Evolutionary conservation across 1,284 basidiomycete species (phyloP).

Genomic region (Lignosus rhinocerotis): DNA sequence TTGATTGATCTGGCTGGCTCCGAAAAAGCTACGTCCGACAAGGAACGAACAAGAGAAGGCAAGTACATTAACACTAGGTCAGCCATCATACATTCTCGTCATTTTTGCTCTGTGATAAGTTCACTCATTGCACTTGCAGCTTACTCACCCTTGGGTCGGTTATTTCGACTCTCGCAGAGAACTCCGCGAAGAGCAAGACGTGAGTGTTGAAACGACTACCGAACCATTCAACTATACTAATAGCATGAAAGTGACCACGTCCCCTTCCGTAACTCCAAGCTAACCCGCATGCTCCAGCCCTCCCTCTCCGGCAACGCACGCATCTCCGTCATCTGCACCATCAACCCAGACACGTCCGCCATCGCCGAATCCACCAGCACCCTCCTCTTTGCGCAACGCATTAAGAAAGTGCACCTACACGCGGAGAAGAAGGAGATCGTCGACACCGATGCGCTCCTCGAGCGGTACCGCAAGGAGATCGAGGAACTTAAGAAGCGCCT

Average conservation of each 20-base stretch:
- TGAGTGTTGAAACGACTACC: slow-evolving; percentile 31
- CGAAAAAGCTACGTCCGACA: slow-evolving; percentile 93
- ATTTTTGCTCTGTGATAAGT: neutral
- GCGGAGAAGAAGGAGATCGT: slow-evolving; percentile 93
- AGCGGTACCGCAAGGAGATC: slow-evolving; percentile 89
- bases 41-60: slow-evolving; percentile 88
- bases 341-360: slow-evolving; percentile 81
- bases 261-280: slow-evolving; percentile 94
- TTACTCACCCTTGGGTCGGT: slow-evolving; percentile 88
- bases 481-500: slow-evolving; percentile 77
- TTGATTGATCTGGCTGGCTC: slow-evolving; percentile 97
- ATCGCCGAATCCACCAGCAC: slow-evolving; percentile 83
- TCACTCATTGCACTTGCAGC: slow-evolving; percentile 39
- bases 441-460: slow-evolving; percentile 89
- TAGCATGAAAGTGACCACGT: slow-evolving; percentile 71
- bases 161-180: slow-evolving; percentile 86
- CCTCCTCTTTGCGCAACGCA: slow-evolving; percentile 84
- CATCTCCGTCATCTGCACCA: slow-evolving; percentile 94
- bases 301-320: slow-evolving; percentile 93
- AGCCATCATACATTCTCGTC: slow-evolving; percentile 9
- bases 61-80: slow-evolving; percentile 91
- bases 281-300: slow-evolving; percentile 93
- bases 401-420: slow-evolving; percentile 84
- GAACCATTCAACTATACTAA: neutral
- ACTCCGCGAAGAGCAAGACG: slow-evolving; percentile 77